phyloP scores from a whole-genome alignment of 208 protist species.

The Acanthamoeba triangularis region DNA sequence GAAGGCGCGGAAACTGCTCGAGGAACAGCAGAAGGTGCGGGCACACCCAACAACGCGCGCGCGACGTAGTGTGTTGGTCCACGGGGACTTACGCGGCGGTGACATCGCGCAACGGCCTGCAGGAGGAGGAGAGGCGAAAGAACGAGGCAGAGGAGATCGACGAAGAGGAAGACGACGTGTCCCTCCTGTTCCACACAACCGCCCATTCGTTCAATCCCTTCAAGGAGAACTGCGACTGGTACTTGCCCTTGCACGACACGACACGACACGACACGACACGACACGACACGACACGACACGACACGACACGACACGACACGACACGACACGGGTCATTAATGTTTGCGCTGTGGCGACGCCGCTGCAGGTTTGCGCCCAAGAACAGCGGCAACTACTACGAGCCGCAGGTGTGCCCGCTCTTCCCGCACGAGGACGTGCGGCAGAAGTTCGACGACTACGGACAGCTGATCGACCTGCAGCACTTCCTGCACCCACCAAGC shows the following conservation, averaged over 20 bases:
- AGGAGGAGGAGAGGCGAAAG: constrained; percentile 31
- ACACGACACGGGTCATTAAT: not conserved
- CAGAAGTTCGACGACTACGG: constrained; percentile 73
- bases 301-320: not conserved
- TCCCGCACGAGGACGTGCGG: constrained; percentile 58
- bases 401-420: constrained; percentile 25
- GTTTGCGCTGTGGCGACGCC: not conserved
- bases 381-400: constrained; percentile 7
- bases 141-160: constrained; percentile 18
- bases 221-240: constrained; percentile 64
- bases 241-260: not conserved
- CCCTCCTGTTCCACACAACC: constrained; percentile 63
- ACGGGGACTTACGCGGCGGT: not conserved
- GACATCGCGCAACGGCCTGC: not conserved
- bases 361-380: constrained; percentile 31
- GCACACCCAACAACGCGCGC: not conserved
- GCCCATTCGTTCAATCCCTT: constrained; percentile 48
- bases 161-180: constrained; percentile 54
- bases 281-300: not conserved
- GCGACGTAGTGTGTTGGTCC: no score
- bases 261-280: not conserved
- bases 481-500: constrained; percentile 69
- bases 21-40: constrained; percentile 59
- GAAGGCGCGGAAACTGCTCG: constrained; percentile 26
- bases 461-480: constrained; percentile 46